Evolutionary conservation across 2,329 filamentous ascomycete genomes (phyloP), one percentile per base, ranked within the genome.

Genomic region (Monascus ruber): DNA sequence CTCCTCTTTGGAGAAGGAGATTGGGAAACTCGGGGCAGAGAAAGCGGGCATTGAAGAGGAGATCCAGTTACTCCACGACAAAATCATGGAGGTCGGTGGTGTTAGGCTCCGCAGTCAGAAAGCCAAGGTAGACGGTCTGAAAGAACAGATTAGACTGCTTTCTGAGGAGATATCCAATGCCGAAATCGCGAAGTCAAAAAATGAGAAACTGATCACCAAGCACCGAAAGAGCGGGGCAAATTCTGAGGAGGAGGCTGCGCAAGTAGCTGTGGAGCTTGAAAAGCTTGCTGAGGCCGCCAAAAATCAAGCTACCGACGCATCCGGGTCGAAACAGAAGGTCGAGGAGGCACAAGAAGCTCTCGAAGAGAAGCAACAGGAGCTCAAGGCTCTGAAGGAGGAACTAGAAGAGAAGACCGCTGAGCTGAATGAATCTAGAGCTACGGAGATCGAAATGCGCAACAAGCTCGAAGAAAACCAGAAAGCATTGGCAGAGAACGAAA

Each of bases 401-500:
- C 73, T 96, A 7, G 89, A 98, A 48, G 80, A 84, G 51, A 94
- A 88, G 70, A 83, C 78, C 1, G 68, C 80, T 0, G 86, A 93
- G 58, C 73, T 96, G 41, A 95, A 96, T 55, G 83, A 86, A 55
- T 94, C 83, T 0, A 78, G 89, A 6, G 88, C 86, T 0, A 71
- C 82, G 3, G 91, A 98, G 62, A 95, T 98, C 44, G 91, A 98
- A 63, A 95, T 96, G 87, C 83, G 85, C 46, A 96, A 96, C 65
- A 94, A 94, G 66, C 79, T 98, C 1, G 91, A 96, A 56, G 89
- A 96, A 57, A 91, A 89, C 59, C 84, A 94, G 49, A 98, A 98
- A 65, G 77, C 81, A 6, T 73, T 96, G 9, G 64, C 68, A 0
- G 89, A 96, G 55, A 94, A 93, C 62, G 80, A 93, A 59, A 88